Conservation (phyloP, 805 yeast species). For the Kluyveromyces dobzhanskii region DNA sequence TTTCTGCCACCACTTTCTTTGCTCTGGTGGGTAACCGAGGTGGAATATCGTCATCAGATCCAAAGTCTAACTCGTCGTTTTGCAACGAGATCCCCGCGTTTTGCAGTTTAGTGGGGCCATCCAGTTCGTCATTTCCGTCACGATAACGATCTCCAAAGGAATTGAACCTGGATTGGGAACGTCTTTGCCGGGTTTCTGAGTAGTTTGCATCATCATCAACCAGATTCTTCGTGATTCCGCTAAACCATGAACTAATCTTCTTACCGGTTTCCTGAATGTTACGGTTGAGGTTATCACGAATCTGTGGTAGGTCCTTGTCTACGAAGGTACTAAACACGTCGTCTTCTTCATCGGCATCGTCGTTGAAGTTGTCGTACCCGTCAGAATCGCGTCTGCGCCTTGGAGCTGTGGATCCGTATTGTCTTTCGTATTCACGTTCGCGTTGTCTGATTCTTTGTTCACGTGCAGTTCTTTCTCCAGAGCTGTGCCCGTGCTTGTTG, state of each 20-base stretch:
- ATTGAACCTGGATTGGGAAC: conserved; percentile 21
- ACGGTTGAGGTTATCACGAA: conserved; percentile 59
- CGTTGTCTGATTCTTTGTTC: conserved; percentile 23
- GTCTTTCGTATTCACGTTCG: conserved; percentile 12
- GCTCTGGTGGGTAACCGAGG: conserved; percentile 26
- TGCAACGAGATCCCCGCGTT: conserved; percentile 25
- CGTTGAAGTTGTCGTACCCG: conserved; percentile 28
- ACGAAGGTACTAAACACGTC: conserved; percentile 51
- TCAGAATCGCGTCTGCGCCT: conserved; percentile 5
- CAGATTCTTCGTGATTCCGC: conserved; percentile 36
- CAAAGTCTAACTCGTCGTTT: conserved; percentile 18
- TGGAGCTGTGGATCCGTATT: not conserved
- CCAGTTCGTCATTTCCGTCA: conserved; percentile 22
- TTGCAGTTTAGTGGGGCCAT: conserved; percentile 14
- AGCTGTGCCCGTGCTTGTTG: conserved; percentile 17
- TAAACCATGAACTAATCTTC: conserved; percentile 72
- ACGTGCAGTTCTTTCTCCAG: conserved; percentile 16
- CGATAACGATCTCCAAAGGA: conserved; percentile 26
- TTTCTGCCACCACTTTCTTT: conserved; percentile 21
- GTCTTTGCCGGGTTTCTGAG: conserved; percentile 1
- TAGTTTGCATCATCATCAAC: conserved; percentile 14
- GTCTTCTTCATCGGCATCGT: conserved; percentile 34
- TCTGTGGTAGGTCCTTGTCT: conserved; percentile 46
- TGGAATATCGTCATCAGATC: conserved; percentile 27
- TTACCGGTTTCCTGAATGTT: conserved; percentile 76